Conservation (phyloP, 2,329 filamentous ascomycete genomes). For the Whalleya microplaca region DNA sequence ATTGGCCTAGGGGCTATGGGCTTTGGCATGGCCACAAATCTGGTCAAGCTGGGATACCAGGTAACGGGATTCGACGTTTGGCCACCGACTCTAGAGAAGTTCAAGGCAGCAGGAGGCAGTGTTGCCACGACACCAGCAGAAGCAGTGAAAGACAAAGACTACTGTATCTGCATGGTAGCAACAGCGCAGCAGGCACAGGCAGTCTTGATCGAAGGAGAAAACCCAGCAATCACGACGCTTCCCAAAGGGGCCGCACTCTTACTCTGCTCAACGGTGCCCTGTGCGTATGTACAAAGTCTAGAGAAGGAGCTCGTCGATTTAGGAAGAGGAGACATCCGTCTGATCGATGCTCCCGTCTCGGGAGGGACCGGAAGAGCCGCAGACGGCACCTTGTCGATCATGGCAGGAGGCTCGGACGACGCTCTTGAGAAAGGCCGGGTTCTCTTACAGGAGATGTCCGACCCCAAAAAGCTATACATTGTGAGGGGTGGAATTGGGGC, state of each 20-base stretch:
- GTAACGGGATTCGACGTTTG: slow-evolving; percentile 76
- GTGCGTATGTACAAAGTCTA: slow-evolving; percentile 65
- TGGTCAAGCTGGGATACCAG: slow-evolving; percentile 67
- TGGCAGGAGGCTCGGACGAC: slow-evolving; percentile 65
- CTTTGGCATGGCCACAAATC: slow-evolving; percentile 78
- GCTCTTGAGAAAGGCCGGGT: slow-evolving; percentile 60
- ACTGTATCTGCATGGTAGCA: slow-evolving; percentile 76
- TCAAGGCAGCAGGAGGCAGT: slow-evolving; percentile 64
- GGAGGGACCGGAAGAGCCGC: slow-evolving; percentile 71
- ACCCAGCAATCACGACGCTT: slow-evolving; percentile 53
- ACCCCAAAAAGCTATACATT: slow-evolving; percentile 63
- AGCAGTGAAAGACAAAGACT: slow-evolving; percentile 61
- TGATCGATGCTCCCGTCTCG: slow-evolving; percentile 75
- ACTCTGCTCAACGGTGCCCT: slow-evolving; percentile 72
- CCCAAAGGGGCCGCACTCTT: slow-evolving; percentile 63
- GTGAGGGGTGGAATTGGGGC: slow-evolving; percentile 64
- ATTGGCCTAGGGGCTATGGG: slow-evolving; percentile 82
- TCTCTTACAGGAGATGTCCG: slow-evolving; percentile 67
- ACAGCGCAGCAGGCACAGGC: slow-evolving; percentile 70
- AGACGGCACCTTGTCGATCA: slow-evolving; percentile 74
- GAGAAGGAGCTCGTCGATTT: slow-evolving; percentile 57
- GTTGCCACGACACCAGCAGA: slow-evolving; percentile 62
- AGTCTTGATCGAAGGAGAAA: slow-evolving; percentile 63
- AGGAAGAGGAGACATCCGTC: slow-evolving; percentile 63
- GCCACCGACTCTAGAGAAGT: slow-evolving; percentile 66